Base-by-base conservation (phyloP, 2,329 filamentous ascomycete species). In the Aureobasidium sp. region DNA sequence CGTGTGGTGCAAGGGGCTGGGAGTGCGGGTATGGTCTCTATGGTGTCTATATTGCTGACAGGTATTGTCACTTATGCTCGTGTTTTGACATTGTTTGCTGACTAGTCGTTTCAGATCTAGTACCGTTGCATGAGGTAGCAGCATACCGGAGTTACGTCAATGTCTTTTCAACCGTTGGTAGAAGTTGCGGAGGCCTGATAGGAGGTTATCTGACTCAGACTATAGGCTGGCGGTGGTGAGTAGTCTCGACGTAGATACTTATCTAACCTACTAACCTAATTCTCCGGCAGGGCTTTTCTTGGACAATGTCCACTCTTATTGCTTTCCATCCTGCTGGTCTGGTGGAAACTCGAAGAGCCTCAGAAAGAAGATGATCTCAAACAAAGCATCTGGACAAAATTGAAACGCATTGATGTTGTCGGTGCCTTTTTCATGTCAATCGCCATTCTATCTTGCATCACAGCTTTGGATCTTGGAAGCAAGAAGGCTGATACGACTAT, bases 191-290 rank as follows among this genome's bases (percentile, higher is more conserved):
- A 27, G 78, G 77, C 1, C 75, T 78, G 0, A 53, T 84, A 0
- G 83, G 83, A 1, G 83, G 83, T 2, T 78, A 73, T 61, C 64
- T 85, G 2, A 77, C 80, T 1, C 80, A 85, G 57, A 74, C 75
- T 0, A 72, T 85, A 11, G 83, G 83, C 14, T 86, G 83, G 83
- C 70, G 83, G 65, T 84, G 81, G 81, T 79, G 58, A 57, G 68
- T 41, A 8, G 16, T 30, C n/a, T n/a, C n/a, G n/a, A n/a, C 6
- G 19, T 4, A 4, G 10, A 1, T 25, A 8, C 3, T 0, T 19
- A 3, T 29, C 4, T 12, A 4, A 12, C 4, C 4, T 4, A 21
- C 11, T 1, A 7, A 21, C 12, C 55, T 57, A 2, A 56, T n/a
- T n/a, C 21, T 7, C 17, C 1, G 6, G 19, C 32, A 72, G 75